Evolutionary conservation across 805 yeast genomes (phyloP).

Genomic region (Hanseniaspora taiwanica): DNA sequence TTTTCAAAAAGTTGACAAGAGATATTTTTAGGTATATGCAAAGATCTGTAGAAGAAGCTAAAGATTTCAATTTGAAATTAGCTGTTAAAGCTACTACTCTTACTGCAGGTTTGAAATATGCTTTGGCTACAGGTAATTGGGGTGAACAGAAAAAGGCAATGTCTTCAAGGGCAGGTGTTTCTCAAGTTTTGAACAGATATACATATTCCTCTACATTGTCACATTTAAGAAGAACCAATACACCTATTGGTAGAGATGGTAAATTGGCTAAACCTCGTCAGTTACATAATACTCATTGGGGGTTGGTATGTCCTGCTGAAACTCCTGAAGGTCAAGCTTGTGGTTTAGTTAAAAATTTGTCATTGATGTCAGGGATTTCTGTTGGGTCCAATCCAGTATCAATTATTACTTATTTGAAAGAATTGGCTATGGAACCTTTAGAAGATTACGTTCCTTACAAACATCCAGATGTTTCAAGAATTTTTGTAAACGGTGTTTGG

Average conservation of each 20-base stretch:
- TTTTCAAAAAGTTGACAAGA: slow-evolving; percentile 87
- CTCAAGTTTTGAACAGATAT: slow-evolving; percentile 94
- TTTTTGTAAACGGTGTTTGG: slow-evolving; percentile 98
- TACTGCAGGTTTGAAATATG: slow-evolving; percentile 93
- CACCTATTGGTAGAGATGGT: slow-evolving; percentile 99
- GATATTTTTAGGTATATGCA: slow-evolving; percentile 98
- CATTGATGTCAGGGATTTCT: slow-evolving; percentile 93
- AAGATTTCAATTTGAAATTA: slow-evolving; percentile 88
- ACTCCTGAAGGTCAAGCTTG: slow-evolving; percentile 99
- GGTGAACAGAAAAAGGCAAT: slow-evolving; percentile 99
- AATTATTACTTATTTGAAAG: slow-evolving; percentile 81
- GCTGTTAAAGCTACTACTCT: slow-evolving; percentile 96
- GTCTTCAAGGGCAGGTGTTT: slow-evolving; percentile 98
- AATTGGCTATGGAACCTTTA: slow-evolving; percentile 98
- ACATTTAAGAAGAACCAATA: slow-evolving; percentile 96
- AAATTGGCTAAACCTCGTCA: slow-evolving; percentile 98
- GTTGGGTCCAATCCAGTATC: slow-evolving; percentile 98
- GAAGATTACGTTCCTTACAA: slow-evolving; percentile 92
- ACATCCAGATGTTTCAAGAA: slow-evolving; percentile 81
- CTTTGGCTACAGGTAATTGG: slow-evolving; percentile 99
- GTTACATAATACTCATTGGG: slow-evolving; percentile 99
- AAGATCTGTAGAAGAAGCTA: slow-evolving; percentile 95
- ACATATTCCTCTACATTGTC: slow-evolving; percentile 97
- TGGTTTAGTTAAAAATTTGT: slow-evolving; percentile 94
- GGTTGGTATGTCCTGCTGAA: slow-evolving; percentile 98